A percentile compares a stretch with the other conserved stretches of the same genome.
Conservation (phyloP, 345 rosid species). For the Bruguiera sexangula region DNA sequence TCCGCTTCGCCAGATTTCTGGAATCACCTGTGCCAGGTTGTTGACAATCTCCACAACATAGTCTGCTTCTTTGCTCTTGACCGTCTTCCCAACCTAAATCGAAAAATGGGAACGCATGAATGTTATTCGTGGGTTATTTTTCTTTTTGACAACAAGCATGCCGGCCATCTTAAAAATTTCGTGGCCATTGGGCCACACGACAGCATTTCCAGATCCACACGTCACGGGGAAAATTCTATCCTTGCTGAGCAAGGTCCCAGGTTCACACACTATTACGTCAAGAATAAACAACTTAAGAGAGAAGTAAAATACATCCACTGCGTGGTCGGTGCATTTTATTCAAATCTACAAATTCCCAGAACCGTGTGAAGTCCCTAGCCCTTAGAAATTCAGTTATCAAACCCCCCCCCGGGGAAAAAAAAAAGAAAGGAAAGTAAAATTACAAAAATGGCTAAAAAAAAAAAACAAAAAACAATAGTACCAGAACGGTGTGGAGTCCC, state of each 20-base stretch:
- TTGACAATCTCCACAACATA: constrained; percentile 47
- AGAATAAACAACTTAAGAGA: no score
- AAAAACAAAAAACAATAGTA: constrained; percentile 10
- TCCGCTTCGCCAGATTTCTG: constrained; percentile 57
- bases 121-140: background rate
- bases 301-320: no score
- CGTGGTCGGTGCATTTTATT: no score
- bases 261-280: no score
- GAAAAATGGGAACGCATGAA: background rate
- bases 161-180: no score
- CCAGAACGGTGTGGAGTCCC: constrained; percentile 76
- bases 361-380: no score
- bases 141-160: no score
- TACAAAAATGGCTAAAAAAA: background rate
- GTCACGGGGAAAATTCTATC: no score
- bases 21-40: constrained; percentile 49
- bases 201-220: no score
- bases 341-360: background rate
- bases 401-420: no score
- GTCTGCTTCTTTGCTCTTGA: constrained; percentile 62
- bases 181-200: no score
- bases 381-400: background rate
- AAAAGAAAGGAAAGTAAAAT: background rate
- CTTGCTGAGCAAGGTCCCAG: no score
- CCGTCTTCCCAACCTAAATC: constrained; percentile 61